Evolutionary conservation across 2,329 filamentous ascomycete species (phyloP).

Genomic region (Hortaea werneckii): DNA sequence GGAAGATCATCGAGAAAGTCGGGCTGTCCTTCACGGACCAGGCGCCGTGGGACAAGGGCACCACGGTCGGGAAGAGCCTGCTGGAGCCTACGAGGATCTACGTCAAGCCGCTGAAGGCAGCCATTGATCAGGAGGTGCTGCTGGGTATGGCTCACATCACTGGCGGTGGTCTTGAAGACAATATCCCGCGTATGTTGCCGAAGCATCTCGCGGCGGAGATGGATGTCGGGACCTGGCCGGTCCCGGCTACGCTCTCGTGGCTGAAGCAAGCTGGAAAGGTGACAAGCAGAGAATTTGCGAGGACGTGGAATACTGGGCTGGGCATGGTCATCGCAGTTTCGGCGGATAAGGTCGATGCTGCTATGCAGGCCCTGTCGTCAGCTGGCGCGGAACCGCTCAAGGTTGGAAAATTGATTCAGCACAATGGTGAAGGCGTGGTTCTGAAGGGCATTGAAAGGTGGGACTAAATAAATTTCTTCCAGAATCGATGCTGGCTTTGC

Average conservation of each 20-base stretch:
- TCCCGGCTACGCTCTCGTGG: constrained; percentile 78
- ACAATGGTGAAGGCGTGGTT: constrained; percentile 50
- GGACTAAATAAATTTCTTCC: constrained; percentile 4
- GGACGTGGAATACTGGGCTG: constrained; percentile 89
- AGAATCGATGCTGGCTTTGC: no score
- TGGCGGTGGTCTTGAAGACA: constrained; percentile 84
- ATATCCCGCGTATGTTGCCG: constrained; percentile 89
- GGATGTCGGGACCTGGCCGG: constrained; percentile 63
- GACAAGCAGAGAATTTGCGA: constrained; percentile 66
- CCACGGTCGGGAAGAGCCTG: constrained; percentile 62
- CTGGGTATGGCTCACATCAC: constrained; percentile 97
- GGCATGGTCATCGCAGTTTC: constrained; percentile 87
- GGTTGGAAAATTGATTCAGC: constrained; percentile 61
- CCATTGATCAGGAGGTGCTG: constrained; percentile 52
- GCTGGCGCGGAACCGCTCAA: constrained; percentile 67
- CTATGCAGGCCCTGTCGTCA: constrained; percentile 50
- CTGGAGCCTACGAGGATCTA: constrained; percentile 91
- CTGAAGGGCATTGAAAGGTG: constrained; percentile 47
- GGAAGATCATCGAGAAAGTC: constrained; percentile 71
- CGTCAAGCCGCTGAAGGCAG: constrained; percentile 58
- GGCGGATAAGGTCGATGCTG: constrained; percentile 50
- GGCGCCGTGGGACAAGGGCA: constrained; percentile 63
- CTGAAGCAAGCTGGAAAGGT: constrained; percentile 66
- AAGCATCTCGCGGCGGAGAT: constrained; percentile 67
- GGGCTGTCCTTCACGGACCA: constrained; percentile 60